Evolutionary conservation across 2,329 filamentous ascomycete species (phyloP).

Genomic region (Penicillium palitans): DNA sequence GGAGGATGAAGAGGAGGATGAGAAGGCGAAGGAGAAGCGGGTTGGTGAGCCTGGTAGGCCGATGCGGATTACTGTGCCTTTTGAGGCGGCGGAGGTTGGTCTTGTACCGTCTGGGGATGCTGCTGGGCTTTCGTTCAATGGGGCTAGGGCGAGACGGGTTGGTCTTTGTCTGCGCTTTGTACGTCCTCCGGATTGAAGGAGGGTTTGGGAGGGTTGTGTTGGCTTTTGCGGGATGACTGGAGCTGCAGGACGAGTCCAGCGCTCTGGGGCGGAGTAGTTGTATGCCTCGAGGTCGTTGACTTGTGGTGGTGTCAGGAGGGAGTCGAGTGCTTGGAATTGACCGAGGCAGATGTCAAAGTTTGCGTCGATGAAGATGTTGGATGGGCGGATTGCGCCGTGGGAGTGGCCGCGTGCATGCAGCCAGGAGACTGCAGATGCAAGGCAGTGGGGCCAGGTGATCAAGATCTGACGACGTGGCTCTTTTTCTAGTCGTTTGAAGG

Average conservation of each 20-base stretch:
- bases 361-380: slow-evolving; percentile 60
- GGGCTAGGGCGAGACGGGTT: slow-evolving; percentile 21
- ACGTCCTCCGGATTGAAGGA: slow-evolving; percentile 45
- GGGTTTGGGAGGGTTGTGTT: slow-evolving; percentile 27
- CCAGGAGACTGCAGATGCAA: slow-evolving; percentile 57
- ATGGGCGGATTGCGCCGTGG: slow-evolving; percentile 60
- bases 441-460: slow-evolving; percentile 50
- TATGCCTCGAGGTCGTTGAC: slow-evolving; percentile 58
- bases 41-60: slow-evolving; percentile 32
- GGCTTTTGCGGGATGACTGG: slow-evolving; percentile 33
- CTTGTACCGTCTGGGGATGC: slow-evolving; percentile 25
- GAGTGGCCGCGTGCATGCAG: slow-evolving; percentile 56
- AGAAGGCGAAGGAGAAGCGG: slow-evolving; percentile 34
- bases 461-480: slow-evolving; percentile 43
- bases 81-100: slow-evolving; percentile 35
- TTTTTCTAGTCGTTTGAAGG: slow-evolving; percentile 46
- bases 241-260: slow-evolving; percentile 44
- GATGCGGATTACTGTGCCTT: slow-evolving; percentile 38
- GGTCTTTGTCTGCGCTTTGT: slow-evolving; percentile 36
- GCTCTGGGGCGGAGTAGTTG: slow-evolving; percentile 61
- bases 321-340: slow-evolving; percentile 57
- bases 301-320: slow-evolving; percentile 55
- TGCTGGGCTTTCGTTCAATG: slow-evolving; percentile 26
- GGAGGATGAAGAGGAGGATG: slow-evolving; percentile 38
- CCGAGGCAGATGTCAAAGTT: slow-evolving; percentile 58